Percentiles rank a stretch among this genome's conserved stretches.
Evolutionary conservation across 106 monocot species (phyloP).

Genomic region (Chionographis japonica): DNA sequence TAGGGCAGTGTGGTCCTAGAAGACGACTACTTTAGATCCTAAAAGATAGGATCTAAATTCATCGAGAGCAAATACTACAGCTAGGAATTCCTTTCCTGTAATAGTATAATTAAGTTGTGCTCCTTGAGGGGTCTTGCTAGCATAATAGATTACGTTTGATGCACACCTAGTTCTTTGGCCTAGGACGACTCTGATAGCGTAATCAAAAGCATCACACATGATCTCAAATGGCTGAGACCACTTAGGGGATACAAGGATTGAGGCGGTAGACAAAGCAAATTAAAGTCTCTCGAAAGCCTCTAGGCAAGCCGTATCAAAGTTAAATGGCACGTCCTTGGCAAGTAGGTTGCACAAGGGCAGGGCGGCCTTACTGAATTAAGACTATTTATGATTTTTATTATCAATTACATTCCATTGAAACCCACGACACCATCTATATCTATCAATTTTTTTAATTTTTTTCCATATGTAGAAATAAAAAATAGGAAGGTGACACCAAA

Average conservation of each 20-base stretch:
- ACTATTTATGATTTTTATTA: too few species aligned
- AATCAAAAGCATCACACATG: conserved; percentile 1
- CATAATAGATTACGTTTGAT: neutral
- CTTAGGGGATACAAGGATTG: too few species aligned
- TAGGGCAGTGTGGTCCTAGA: neutral
- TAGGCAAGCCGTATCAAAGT: too few species aligned
- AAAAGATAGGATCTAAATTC: neutral
- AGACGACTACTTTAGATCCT: neutral
- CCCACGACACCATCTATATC: too few species aligned
- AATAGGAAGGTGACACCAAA: too few species aligned
- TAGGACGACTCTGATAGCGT: neutral
- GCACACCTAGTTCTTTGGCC: neutral
- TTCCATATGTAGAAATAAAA: too few species aligned
- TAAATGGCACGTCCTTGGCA: too few species aligned
- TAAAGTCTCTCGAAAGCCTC: too few species aligned
- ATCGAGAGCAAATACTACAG: neutral
- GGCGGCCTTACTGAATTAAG: too few species aligned
- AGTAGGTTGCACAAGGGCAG: too few species aligned
- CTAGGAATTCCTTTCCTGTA: neutral
- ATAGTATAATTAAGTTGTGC: conserved; percentile 1
- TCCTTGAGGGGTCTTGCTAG: neutral
- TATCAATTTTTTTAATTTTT: too few species aligned
- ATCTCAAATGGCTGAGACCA: neutral
- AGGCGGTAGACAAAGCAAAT: neutral
- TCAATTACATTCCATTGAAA: too few species aligned